These are phyloP conservation scores for Nemania bipapillata DNA, from an alignment of 2,329 filamentous ascomycete genomes.

Conservation along the genomic window DNA sequence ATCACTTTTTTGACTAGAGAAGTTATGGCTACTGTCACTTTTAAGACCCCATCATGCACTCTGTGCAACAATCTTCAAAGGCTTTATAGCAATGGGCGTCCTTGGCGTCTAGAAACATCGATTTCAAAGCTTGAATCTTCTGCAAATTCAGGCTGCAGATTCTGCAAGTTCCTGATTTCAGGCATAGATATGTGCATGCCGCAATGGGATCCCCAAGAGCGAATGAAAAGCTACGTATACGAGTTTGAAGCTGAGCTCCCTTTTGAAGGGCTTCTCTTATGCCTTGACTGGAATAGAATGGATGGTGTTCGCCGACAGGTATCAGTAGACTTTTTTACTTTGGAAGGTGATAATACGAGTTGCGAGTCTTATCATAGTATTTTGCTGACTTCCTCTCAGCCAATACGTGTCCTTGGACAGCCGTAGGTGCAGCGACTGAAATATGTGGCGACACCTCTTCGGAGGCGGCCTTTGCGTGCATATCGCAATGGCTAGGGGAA, in stretches of 20 bases:
- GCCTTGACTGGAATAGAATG: background rate
- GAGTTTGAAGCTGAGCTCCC: constrained; percentile 7
- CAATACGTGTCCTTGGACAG: constrained; percentile 6
- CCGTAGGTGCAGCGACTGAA: background rate
- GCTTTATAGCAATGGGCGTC: background rate
- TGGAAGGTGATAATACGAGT: background rate
- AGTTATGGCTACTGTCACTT: background rate
- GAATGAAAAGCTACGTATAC: constrained; percentile 2
- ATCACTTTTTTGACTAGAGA: background rate
- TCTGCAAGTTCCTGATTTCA: background rate
- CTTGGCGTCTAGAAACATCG: constrained; percentile 3
- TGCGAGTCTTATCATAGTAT: background rate
- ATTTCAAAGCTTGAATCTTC: constrained; percentile 1
- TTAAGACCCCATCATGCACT: background rate
- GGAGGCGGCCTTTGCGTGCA: background rate
- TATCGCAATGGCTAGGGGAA: background rate
- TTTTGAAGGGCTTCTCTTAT: constrained; percentile 4
- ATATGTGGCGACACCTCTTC: constrained; percentile 19
- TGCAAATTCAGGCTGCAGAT: background rate
- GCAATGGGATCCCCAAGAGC: background rate
- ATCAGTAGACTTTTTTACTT: background rate
- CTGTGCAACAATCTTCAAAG: constrained; percentile 6
- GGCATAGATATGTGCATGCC: constrained; percentile 5
- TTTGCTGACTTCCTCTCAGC: background rate
- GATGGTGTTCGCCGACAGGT: background rate